Percentiles rank a stretch among this genome's conserved stretches.
Evolutionary conservation across 345 rosid genomes (phyloP).

Genomic region (Pistacia atlantica): DNA sequence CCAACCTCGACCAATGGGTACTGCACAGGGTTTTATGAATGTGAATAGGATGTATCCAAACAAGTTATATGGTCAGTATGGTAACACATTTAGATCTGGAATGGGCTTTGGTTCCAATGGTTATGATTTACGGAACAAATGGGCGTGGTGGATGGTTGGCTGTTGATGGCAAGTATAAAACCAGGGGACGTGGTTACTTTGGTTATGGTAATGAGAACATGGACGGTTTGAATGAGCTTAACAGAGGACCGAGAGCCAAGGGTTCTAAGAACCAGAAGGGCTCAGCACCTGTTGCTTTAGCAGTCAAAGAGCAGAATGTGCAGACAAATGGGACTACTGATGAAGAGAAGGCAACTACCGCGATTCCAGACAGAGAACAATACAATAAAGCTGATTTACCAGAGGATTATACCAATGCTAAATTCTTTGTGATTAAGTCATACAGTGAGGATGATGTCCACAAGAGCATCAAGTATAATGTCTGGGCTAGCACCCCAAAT

Average conservation of each 20-base stretch:
- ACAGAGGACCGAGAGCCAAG: conserved; percentile 90
- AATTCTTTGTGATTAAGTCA: conserved; percentile 86
- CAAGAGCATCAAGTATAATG: conserved; percentile 86
- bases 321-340: conserved; percentile 31
- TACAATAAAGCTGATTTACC: conserved; percentile 75
- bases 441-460: conserved; percentile 99
- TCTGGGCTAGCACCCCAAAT: conserved; percentile 96
- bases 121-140: conserved; percentile 65
- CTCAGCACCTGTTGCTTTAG: conserved; percentile 35
- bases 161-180: conserved; percentile 62
- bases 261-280: conserved; percentile 66
- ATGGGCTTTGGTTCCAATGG: conserved; percentile 69
- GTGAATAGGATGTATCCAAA: conserved; percentile 65
- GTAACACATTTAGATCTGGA: conserved; percentile 59
- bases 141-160: conserved; percentile 70
- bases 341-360: conserved; percentile 44
- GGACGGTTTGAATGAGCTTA: conserved; percentile 87
- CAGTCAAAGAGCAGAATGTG: conserved; percentile 55
- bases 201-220: conserved; percentile 58
- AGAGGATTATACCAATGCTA: conserved; percentile 65
- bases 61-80: conserved; percentile 73
- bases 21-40: conserved; percentile 57
- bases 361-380: conserved; percentile 56
- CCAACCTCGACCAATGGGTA: conserved; percentile 57
- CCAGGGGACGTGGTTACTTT: conserved; percentile 65